A percentile compares a stretch with the other conserved stretches of the same genome.
phyloP scores from a whole-genome alignment of 139 green algal species.

The Chlamydomonas applanata region DNA sequence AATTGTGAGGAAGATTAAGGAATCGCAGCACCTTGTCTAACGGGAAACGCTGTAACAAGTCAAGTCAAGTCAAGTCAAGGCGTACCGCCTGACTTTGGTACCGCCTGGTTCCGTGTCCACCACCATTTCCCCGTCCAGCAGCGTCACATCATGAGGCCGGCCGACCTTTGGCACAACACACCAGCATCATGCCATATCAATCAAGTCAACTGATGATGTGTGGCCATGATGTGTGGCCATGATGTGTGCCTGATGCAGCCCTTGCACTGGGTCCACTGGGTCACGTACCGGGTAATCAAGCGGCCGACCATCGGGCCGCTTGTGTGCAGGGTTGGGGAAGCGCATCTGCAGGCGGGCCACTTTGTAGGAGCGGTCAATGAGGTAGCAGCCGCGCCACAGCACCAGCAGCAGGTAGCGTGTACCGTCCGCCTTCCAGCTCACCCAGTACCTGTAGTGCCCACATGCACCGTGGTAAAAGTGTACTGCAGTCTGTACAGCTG shows the following conservation, averaged over 20 bases:
- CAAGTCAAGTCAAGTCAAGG: too few relatives aligned
- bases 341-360: constrained; percentile 54
- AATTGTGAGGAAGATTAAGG: too few relatives aligned
- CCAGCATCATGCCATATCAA: too few relatives aligned
- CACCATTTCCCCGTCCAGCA: constrained; percentile 98
- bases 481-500: too few relatives aligned
- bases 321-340: constrained; percentile 15
- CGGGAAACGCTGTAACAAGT: too few relatives aligned
- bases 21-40: too few relatives aligned
- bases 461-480: neutral
- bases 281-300: neutral
- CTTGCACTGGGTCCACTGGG: too few relatives aligned
- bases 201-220: too few relatives aligned
- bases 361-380: constrained; percentile 86
- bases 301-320: too few relatives aligned
- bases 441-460: constrained; percentile 60
- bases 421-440: constrained; percentile 97
- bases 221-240: too few relatives aligned
- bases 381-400: constrained; percentile 73
- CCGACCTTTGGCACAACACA: constrained; percentile 7
- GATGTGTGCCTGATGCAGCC: too few relatives aligned
- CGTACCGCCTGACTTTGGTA: too few relatives aligned
- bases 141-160: constrained; percentile 30
- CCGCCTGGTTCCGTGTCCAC: constrained; percentile 53
- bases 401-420: constrained; percentile 94